Conservation (phyloP, 805 yeast species). For the Hanseniaspora lindneri region DNA sequence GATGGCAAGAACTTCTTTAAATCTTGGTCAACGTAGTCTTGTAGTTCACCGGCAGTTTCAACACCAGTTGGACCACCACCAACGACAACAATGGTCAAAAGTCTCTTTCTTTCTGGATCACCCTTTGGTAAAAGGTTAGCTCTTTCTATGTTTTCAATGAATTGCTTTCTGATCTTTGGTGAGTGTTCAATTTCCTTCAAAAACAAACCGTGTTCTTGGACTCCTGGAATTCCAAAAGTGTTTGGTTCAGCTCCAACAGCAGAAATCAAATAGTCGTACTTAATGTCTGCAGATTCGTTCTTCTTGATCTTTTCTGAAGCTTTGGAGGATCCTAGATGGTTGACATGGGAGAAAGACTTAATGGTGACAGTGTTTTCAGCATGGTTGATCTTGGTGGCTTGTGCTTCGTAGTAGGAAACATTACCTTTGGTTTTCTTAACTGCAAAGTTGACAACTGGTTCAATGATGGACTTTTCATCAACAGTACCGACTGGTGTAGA, state of each 20-base stretch:
- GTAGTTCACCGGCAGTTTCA: constrained; percentile 91
- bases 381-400: constrained; percentile 75
- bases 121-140: constrained; percentile 71
- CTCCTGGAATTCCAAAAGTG: constrained; percentile 90
- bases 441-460: constrained; percentile 82
- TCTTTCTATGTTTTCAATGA: constrained; percentile 80
- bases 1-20: constrained; percentile 78
- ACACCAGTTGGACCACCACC: constrained; percentile 99
- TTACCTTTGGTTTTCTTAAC: constrained; percentile 64
- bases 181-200: constrained; percentile 85
- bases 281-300: constrained; percentile 35
- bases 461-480: constrained; percentile 81
- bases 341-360: constrained; percentile 32
- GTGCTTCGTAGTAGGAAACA: constrained; percentile 78
- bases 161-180: constrained; percentile 61
- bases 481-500: constrained; percentile 90
- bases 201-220: constrained; percentile 68
- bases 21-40: constrained; percentile 88
- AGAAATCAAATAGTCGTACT: constrained; percentile 72
- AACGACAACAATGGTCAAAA: constrained; percentile 76
- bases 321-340: constrained; percentile 27
- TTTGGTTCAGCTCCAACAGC: constrained; percentile 93
- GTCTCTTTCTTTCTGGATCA: constrained; percentile 71
- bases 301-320: constrained; percentile 31
- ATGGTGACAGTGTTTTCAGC: constrained; percentile 56